These are phyloP conservation scores for Ascochyta lentis DNA, from an alignment of 2,329 filamentous ascomycete species.

Conservation along the genomic window DNA sequence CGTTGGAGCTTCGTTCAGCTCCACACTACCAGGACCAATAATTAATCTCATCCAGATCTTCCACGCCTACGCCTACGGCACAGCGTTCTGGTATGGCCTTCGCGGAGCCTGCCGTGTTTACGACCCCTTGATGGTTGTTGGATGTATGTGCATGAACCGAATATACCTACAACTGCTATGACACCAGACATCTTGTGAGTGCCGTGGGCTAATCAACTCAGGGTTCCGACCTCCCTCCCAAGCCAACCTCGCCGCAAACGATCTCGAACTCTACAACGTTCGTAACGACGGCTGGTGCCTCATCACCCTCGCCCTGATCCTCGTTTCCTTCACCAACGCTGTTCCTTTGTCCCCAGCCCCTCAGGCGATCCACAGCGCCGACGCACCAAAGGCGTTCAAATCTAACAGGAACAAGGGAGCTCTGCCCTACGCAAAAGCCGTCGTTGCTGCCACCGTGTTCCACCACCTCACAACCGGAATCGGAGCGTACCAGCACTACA, in stretches of 20 bases:
- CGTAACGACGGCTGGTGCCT: slow-evolving; percentile 37
- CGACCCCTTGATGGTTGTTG: slow-evolving; percentile 34
- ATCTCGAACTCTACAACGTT: slow-evolving; percentile 36
- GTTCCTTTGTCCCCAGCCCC: slow-evolving; percentile 18
- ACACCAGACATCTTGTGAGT: too few species aligned
- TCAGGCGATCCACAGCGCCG: slow-evolving; percentile 10
- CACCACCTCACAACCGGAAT: slow-evolving; percentile 31
- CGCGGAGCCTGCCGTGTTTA: slow-evolving; percentile 34
- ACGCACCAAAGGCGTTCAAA: slow-evolving; percentile 4
- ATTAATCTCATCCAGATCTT: slow-evolving; percentile 22
- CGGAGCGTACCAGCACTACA: slow-evolving; percentile 36
- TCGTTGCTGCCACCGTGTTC: slow-evolving; percentile 33
- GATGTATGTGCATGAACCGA: slow-evolving; percentile 17
- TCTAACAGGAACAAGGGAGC: slow-evolving; percentile 7
- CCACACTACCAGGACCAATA: background rate
- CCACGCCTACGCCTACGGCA: slow-evolving; percentile 35
- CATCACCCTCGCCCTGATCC: slow-evolving; percentile 33
- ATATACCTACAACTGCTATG: background rate
- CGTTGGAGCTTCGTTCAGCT: background rate
- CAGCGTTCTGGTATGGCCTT: slow-evolving; percentile 36
- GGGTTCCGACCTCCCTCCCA: slow-evolving; percentile 37
- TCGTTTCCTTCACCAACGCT: slow-evolving; percentile 32
- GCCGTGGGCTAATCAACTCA: slow-evolving; percentile 11
- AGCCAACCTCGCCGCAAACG: slow-evolving; percentile 27
- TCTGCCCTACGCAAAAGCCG: slow-evolving; percentile 28